Evolutionary conservation across 1,284 basidiomycete genomes (phyloP), one percentile per base, ranked within the genome.

Genomic region (Amylostereum areolatum): DNA sequence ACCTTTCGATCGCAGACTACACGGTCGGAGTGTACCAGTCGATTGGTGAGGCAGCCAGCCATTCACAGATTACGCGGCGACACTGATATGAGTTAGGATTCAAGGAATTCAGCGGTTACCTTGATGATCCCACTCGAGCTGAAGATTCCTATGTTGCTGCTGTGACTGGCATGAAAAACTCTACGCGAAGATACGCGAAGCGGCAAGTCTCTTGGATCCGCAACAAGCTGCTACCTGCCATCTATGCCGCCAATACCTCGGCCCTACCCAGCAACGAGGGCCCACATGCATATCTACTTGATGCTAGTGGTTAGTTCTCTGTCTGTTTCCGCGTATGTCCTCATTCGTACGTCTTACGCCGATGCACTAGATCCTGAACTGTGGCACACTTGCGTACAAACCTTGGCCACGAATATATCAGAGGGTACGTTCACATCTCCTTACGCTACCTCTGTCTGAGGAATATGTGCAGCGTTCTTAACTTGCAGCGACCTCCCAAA

Each of bases 1-100:
- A 9, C 9, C 28, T 32, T 2, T 37, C 36, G 39, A 33, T 12
- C 34, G 24, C 66, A 24, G 78, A 91, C 61, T 88, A 82, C 58
- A 89, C 86, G 0, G 66, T 81, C 1, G 96, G 96, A 0, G 91
- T 99, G 49, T 97, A 91, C 64, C 97, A 99, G 66, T 83, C 92
- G 0, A 99, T 99, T 47, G 96, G 94, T 89, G 53, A 47, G 68
- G 57, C 28, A 12, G 5, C n/a, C n/a, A n/a, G n/a, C n/a, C n/a
- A n/a, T n/a, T n/a, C n/a, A n/a, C n/a, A n/a, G n/a, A n/a, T n/a
- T n/a, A n/a, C n/a, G n/a, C n/a, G n/a, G n/a, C n/a, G n/a, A n/a
- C n/a, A n/a, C n/a, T n/a, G n/a, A n/a, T n/a, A n/a, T n/a, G n/a
- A 27, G 4, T 32, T 58, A 96, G 93, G 95, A 1, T 97, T 91